These are phyloP conservation scores for Candida golubevii DNA, from an alignment of 805 yeast species.

Conservation along the genomic window DNA sequence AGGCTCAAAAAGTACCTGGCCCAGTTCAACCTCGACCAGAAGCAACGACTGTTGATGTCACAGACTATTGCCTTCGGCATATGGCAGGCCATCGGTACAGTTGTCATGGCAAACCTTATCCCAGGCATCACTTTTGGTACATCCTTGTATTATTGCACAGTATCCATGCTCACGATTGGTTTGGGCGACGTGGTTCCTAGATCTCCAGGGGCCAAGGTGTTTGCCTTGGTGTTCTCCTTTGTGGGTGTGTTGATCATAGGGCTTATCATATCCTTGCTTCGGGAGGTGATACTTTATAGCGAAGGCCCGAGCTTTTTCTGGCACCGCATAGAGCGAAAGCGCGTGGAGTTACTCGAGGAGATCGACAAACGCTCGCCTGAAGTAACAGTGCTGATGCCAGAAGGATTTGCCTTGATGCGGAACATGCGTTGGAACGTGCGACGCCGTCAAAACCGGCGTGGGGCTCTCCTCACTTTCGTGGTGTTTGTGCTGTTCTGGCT, in stretches of 20 bases:
- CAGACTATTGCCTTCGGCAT: conserved; percentile 60
- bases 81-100: conserved; percentile 71
- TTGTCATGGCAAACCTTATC: conserved; percentile 37
- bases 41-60: conserved; percentile 70
- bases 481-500: conserved; percentile 61
- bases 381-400: conserved; percentile 30
- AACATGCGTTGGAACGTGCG: conserved; percentile 42
- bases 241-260: conserved; percentile 73
- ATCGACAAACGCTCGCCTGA: conserved; percentile 1
- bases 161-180: conserved; percentile 75
- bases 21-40: conserved; percentile 56
- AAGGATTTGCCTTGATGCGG: conserved; percentile 56
- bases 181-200: conserved; percentile 68
- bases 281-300: conserved; percentile 58
- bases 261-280: conserved; percentile 63
- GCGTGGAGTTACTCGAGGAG: conserved; percentile 31
- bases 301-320: conserved; percentile 62
- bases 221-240: conserved; percentile 59
- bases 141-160: conserved; percentile 69
- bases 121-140: conserved; percentile 47
- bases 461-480: conserved; percentile 37
- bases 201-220: conserved; percentile 49
- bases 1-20: conserved; percentile 59
- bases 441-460: conserved; percentile 32
- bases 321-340: conserved; percentile 54